Conservation (phyloP, 2,329 filamentous ascomycete species). For the Stagonosporopsis vannaccii region DNA sequence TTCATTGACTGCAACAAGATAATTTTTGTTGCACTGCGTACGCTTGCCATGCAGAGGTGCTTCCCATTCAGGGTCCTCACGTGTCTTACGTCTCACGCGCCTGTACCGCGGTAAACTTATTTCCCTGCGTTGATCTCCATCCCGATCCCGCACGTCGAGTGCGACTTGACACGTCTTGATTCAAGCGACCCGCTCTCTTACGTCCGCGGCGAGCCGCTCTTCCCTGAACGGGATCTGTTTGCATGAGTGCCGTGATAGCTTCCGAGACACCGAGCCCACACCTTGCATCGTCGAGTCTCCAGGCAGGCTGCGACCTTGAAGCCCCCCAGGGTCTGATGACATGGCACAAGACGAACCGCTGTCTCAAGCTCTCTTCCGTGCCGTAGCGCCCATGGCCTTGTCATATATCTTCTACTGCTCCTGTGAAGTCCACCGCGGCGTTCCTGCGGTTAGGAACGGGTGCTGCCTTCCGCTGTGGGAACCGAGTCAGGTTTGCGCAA, state of each 20-base stretch:
- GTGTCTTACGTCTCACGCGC: conserved; percentile 1
- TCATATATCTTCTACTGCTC: background rate
- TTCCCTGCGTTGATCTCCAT: conserved; percentile 18
- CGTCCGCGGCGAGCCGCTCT: conserved; percentile 1
- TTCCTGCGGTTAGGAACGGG: background rate
- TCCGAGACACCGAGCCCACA: conserved; percentile 11
- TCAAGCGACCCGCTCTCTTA: conserved; percentile 4
- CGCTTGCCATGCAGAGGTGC: background rate
- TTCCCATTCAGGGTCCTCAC: background rate
- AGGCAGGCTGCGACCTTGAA: background rate
- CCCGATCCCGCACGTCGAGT: conserved; percentile 17
- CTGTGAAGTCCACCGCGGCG: background rate
- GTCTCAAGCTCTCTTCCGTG: conserved; percentile 12
- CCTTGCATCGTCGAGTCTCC: conserved; percentile 4
- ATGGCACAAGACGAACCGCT: conserved; percentile 6
- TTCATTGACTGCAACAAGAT: background rate
- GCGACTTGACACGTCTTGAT: conserved; percentile 8
- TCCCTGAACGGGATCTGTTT: conserved; percentile 3
- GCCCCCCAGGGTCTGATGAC: background rate
- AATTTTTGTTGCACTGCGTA: background rate
- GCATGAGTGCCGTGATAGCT: conserved; percentile 2
- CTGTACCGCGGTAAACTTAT: conserved; percentile 7
- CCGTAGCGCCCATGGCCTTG: conserved; percentile 10
- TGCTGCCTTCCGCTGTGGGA: conserved; percentile 9
- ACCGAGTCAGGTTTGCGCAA: conserved; percentile 7